Percentiles rank a stretch among this genome's conserved stretches.
phyloP scores from a whole-genome alignment of 148 eudicot species.

The Rhododendron henanense region DNA sequence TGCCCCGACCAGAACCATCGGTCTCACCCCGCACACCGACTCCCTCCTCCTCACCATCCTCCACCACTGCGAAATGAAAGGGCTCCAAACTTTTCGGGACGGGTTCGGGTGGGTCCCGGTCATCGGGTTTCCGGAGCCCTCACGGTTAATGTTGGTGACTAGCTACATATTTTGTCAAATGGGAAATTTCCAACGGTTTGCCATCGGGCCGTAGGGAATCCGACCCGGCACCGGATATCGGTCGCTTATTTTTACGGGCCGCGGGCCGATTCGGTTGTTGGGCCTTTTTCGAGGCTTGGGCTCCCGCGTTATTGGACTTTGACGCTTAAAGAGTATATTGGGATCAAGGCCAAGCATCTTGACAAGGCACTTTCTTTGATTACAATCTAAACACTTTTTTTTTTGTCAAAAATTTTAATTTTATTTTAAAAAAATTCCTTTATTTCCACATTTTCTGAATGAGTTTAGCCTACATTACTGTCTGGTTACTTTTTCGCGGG shows the following conservation, averaged over 20 bases:
- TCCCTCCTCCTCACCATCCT: conserved; percentile 57
- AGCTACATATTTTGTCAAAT: conserved; percentile 58
- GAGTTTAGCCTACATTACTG: not conserved
- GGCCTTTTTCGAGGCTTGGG: conserved; percentile 33
- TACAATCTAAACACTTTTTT: not conserved
- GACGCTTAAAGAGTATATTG: conserved; percentile 48
- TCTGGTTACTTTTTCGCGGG: not conserved
- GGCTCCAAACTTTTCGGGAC: conserved; percentile 49
- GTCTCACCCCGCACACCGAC: conserved; percentile 67
- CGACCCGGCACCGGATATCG: conserved; percentile 40
- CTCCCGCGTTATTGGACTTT: conserved; percentile 29
- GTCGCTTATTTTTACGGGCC: conserved; percentile 62
- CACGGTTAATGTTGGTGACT: conserved; percentile 59
- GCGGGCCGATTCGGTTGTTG: conserved; percentile 28
- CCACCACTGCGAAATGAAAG: conserved; percentile 43
- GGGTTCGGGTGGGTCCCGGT: conserved; percentile 50
- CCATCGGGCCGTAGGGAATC: conserved; percentile 54
- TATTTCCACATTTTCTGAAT: not conserved
- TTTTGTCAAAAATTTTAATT: not conserved
- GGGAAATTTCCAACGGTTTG: conserved; percentile 34
- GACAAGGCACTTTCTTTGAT: conserved; percentile 35
- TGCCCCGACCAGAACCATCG: conserved; percentile 66
- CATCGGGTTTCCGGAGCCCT: conserved; percentile 44
- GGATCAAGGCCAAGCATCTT: conserved; percentile 37
- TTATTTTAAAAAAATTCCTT: not conserved